Evolutionary conservation across 192 early-diverging fungal species (phyloP).

Genomic region (Allomyces arbusculus): DNA sequence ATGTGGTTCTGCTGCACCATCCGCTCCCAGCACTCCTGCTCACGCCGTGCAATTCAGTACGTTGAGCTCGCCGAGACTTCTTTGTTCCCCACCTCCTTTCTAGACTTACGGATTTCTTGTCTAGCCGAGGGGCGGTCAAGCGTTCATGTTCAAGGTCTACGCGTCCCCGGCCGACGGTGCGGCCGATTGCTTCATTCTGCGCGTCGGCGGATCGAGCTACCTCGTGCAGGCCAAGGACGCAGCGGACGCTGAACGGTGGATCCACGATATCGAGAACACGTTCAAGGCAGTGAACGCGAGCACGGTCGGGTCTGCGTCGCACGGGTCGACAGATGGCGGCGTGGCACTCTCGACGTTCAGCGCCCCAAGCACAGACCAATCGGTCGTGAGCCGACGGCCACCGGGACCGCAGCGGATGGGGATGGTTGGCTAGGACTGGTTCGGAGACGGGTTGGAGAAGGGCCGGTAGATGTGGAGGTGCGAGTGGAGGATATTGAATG

Average conservation of each 20-base stretch:
- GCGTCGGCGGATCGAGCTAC: neutral
- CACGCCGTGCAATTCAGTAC: neutral
- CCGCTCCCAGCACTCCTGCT: neutral
- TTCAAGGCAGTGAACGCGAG: neutral
- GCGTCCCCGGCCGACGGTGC: neutral
- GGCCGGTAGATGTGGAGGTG: too few relatives aligned
- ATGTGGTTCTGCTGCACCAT: neutral
- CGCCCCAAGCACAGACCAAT: too few relatives aligned
- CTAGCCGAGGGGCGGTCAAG: neutral
- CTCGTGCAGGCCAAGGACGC: neutral
- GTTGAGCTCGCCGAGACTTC: neutral
- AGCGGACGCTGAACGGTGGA: neutral
- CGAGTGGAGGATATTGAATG: too few relatives aligned
- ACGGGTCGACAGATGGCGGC: too few relatives aligned
- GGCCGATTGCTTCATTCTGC: neutral
- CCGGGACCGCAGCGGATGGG: too few relatives aligned
- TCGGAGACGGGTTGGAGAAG: too few relatives aligned
- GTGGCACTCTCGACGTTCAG: too few relatives aligned
- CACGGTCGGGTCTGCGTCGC: too few relatives aligned
- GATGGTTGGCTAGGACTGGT: too few relatives aligned
- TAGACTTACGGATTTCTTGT: too few relatives aligned
- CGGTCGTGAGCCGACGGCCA: too few relatives aligned
- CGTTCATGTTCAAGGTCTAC: neutral
- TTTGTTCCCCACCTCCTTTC: neutral
- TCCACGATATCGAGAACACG: neutral